Evolutionary conservation across 2,329 filamentous ascomycete species (phyloP), one percentile per base, ranked within the genome.

Genomic region (Teratosphaeria pseudoeucalypti): DNA sequence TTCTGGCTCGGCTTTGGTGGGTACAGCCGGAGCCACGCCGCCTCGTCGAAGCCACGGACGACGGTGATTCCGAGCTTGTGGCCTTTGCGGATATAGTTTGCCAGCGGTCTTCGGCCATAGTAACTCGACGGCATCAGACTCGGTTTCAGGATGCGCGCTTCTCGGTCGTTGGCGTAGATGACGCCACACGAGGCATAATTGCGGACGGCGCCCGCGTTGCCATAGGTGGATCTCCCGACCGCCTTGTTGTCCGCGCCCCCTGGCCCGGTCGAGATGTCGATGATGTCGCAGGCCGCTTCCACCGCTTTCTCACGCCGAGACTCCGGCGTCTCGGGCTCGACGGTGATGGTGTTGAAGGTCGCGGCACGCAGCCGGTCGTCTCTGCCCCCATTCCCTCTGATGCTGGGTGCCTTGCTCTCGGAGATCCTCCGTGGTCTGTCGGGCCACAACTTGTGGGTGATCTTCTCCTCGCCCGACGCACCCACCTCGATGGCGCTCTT

Each of bases 401-500:
- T 59, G 63, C 72, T 77, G 59, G 64, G 73, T 57, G 68, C 77
- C 65, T 67, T 74, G 76, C 77, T 67, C 75, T 76, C 72, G 11
- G 34, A 29, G 73, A 55, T 83, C 81, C 71, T 85, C 76, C 56
- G 82, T 77, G 16, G 82, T 79, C 82, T 79, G 54, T 84, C 82
- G 0, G 89, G 87, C 91, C 92, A 96, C 9, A 97, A 76, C 39
- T 80, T 85, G 73, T 96, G 85, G 0, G 89, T 84, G 7, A 96
- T 86, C 72, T 97, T 97, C 75, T 94, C 87, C 74, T 99, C 94
- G 0, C 92, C 94, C 10, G 87, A 79, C 1, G 92, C 86, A 1
- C 94, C 94, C 60, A 96, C 90, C 56, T 96, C 90, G 6, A 96
- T 81, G 5, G 94, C 95, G 73, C 90, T 95, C 64, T 87, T 85